Base-by-base conservation (phyloP, 75 land plant genomes). In the Pseudotsuga menziesii region DNA sequence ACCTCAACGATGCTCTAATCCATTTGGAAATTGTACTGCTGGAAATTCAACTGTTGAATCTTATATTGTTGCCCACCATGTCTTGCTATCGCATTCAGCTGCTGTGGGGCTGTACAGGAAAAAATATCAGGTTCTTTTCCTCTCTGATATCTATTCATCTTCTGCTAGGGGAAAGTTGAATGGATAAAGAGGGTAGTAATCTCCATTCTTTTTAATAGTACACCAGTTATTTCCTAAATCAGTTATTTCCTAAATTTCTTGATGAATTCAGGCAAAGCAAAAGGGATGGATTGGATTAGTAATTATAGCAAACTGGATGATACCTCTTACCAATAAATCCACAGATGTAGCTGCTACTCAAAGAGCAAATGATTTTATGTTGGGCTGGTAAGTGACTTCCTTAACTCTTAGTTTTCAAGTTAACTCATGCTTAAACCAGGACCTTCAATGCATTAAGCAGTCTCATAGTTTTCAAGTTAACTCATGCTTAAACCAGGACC, bases 331-430 rank as follows among this genome's bases (percentile, higher is more conserved):
- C 15, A 82, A 86, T 74, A 79, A 88, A 5, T 52, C 76, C 2
- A 80, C 52, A 39, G 88, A 89, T 75, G 72, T 79, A 58, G 74
- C 54, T 71, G 91, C 91, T 14, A 72, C 91, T 14, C 79, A 84
- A 66, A 81, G 91, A 78, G 76, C 76, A 1, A 36, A 77, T 39
- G 89, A 89, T 29, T 29, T 29, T 29, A 29, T 29, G 32, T 29
- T 29, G 32, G 32, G 32, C 32, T 29, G 32, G 32, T 29, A 29
- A 29, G 32, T 29, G 32, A 29, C 32, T 29, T 29, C 32, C 32
- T 29, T 29, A 0, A 29, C 32, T 0, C 32, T 29, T 29, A 29
- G 32, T 29, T 29, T 29, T 48, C 32, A 29, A 29, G 32, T 29
- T 29, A 29, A 29, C 32, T 29, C 32, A 29, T 29, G 32, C 32